phyloP scores from a whole-genome alignment of 176 grass and related monocot species.

The Elymus sibiricus region DNA sequence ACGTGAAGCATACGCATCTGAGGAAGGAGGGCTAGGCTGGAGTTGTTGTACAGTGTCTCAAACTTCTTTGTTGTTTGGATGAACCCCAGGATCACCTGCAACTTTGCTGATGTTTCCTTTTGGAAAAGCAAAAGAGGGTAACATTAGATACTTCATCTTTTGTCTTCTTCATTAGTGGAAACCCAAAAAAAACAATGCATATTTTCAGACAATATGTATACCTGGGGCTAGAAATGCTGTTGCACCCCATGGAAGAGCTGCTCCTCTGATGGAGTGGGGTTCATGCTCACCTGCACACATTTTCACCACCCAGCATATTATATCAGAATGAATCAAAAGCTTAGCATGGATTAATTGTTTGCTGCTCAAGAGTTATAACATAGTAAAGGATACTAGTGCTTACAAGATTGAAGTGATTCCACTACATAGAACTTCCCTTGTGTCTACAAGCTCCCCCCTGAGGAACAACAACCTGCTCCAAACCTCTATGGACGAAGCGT shows the following conservation, averaged over 20 bases:
- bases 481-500: constrained; percentile 41
- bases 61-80: constrained; percentile 55
- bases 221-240: constrained; percentile 77
- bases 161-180: not conserved
- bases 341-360: not conserved
- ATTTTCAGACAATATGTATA: constrained; percentile 16
- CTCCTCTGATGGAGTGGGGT: too few species aligned
- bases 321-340: not conserved
- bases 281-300: constrained; percentile 56
- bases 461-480: constrained; percentile 43
- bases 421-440: too few species aligned
- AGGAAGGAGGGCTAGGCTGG: constrained; percentile 13
- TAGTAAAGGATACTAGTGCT: constrained; percentile 65
- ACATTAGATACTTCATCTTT: not conserved
- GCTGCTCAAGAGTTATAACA: constrained; percentile 37
- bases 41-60: constrained; percentile 32
- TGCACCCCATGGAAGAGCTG: too few species aligned
- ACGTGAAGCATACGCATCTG: not conserved
- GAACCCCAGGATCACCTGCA: constrained; percentile 73
- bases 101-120: constrained; percentile 54
- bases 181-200: not conserved
- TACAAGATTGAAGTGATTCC: too few species aligned
- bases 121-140: not conserved
- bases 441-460: constrained; percentile 16
- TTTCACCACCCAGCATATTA: not conserved